Evolutionary conservation across 257 asterid genomes (phyloP), one percentile per base, ranked within the genome.

Genomic region (Nicotiana obtusifolia): DNA sequence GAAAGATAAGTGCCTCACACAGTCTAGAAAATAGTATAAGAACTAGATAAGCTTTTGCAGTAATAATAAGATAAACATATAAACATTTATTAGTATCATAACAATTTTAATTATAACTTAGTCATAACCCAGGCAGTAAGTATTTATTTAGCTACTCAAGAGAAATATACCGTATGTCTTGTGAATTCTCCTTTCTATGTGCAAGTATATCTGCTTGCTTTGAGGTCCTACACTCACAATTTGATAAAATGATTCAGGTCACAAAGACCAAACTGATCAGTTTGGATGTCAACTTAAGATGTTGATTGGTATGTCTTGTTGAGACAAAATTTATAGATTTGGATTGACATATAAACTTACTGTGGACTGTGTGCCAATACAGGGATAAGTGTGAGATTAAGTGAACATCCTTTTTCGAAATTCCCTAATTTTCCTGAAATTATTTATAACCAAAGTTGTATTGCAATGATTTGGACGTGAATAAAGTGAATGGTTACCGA

Each of bases 241-340:
- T 68, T 68, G 31, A 68, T 37, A 2, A 68, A n/a, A 28, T n/a
- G 77, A 68, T 37, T 68, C 56, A 68, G 31, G 31, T 37, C 5
- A n/a, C 77, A 68, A 37, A 68, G 77, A 68, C 11, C 56, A 68
- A 35, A 68, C 26, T 41, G n/a, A 5, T 44, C 59, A 44, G 35
- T 71, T 44, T 71, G 78, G 78, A 20, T 6, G 1, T 44, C 35
- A 44, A 22, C 59, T 71, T 71, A 37, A 41, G 4, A 11, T n/a
- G 77, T 69, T 69, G 20, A 69, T n/a, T 41, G 59, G 20, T 6
- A 69, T 20, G 59, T 44, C 35, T 71, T 44, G 20, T 44, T 44
- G 78, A 71, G 44, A 69, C 77, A 69, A 69, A 62, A 69, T 71
- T 41, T 71, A 44, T 71, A 44, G 7, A 71, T 44, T 71, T 71